These are phyloP conservation scores for Globisporangium paroecandrum DNA, from an alignment of 352 stramenopile species.

Conservation along the genomic window DNA sequence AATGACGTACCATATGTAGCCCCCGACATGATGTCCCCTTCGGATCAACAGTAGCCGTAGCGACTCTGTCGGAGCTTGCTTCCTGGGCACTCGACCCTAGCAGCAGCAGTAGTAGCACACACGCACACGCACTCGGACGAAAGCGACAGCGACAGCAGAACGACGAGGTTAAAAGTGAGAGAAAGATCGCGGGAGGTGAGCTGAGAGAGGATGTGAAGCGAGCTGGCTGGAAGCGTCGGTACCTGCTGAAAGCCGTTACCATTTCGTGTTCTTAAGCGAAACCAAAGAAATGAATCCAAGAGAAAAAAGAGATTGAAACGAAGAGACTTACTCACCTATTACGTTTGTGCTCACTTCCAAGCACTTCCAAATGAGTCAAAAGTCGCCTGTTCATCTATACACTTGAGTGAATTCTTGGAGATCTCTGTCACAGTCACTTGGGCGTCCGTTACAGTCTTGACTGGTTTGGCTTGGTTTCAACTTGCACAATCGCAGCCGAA, in stretches of 20 bases:
- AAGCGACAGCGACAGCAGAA: background rate
- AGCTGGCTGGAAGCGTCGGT: slow-evolving; percentile 3
- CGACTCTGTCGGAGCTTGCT: background rate
- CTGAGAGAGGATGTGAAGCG: background rate
- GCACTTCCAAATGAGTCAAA: background rate
- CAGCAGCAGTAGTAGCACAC: slow-evolving; percentile 3
- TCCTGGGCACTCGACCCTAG: background rate
- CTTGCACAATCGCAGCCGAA: background rate
- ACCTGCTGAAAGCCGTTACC: slow-evolving; percentile 1
- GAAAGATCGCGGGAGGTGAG: background rate
- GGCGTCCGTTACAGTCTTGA: background rate
- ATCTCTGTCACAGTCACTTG: background rate
- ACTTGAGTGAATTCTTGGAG: background rate
- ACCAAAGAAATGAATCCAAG: background rate
- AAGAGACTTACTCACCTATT: background rate
- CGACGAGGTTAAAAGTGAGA: background rate
- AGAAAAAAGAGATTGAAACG: background rate
- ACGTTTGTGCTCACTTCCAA: too few species aligned
- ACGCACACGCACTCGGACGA: slow-evolving; percentile 1
- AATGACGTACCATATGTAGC: slow-evolving; percentile 26
- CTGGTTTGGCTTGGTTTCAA: background rate
- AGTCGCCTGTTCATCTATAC: background rate
- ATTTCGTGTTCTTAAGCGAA: background rate
- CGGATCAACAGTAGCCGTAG: background rate
- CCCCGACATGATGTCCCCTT: slow-evolving; percentile 5